phyloP scores from a whole-genome alignment of 495 filamentous ascomycete genomes.

The Durotheca rogersii region DNA sequence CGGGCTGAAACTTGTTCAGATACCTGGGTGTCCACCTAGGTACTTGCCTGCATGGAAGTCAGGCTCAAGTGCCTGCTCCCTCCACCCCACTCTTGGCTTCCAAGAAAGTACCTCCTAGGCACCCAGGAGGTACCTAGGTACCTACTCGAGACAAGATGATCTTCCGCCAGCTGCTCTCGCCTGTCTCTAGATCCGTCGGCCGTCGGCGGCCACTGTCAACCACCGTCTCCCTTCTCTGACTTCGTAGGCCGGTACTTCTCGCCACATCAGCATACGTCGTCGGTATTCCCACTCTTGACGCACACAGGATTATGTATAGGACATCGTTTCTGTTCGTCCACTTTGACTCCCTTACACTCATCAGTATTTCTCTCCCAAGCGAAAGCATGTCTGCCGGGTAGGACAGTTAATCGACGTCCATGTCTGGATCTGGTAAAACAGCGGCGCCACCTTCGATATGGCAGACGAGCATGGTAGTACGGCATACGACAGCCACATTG shows the following conservation, averaged over 20 bases:
- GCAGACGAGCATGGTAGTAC: slow-evolving; percentile 23
- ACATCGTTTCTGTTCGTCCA: too few species aligned
- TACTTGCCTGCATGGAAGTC: too few species aligned
- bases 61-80: too few species aligned
- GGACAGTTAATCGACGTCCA: slow-evolving; percentile 14
- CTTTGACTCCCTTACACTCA: too few species aligned
- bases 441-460: slow-evolving; percentile 27
- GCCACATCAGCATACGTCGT: slow-evolving; percentile 17
- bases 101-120: too few species aligned
- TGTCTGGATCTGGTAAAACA: slow-evolving; percentile 10
- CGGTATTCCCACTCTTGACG: slow-evolving; percentile 22
- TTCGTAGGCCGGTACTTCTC: slow-evolving; percentile 17
- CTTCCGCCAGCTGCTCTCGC: slow-evolving; percentile 22
- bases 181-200: slow-evolving; percentile 2
- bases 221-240: slow-evolving; percentile 3
- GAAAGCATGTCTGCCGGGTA: slow-evolving; percentile 9
- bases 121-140: not conserved
- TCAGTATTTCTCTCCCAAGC: not conserved
- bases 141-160: slow-evolving; percentile 35
- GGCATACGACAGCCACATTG: slow-evolving; percentile 66
- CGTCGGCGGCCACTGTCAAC: slow-evolving; percentile 9
- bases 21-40: too few species aligned
- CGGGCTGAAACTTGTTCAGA: too few species aligned
- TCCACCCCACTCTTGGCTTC: too few species aligned
- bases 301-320: slow-evolving; percentile 5